These are phyloP conservation scores for Inonotus obliquus DNA, from an alignment of 1,284 basidiomycete genomes.

Conservation along the genomic window DNA sequence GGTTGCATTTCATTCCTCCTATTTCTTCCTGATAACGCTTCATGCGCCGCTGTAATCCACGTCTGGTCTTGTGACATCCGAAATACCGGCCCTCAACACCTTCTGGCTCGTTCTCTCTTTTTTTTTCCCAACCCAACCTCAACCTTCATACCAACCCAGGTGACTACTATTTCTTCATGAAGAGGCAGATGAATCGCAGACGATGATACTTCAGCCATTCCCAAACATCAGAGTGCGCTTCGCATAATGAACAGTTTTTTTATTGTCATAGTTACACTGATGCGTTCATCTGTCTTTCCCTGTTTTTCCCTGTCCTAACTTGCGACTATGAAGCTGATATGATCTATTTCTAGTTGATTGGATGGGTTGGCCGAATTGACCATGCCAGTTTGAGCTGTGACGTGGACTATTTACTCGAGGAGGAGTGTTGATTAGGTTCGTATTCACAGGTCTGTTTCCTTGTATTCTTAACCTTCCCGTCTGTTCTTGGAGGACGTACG, in stretches of 20 bases:
- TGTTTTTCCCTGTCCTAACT: conserved; percentile 21
- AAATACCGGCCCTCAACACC: neutral
- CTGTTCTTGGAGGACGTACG: conserved; percentile 19
- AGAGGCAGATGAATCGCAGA: neutral
- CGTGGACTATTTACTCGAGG: no score
- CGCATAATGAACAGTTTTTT: conserved; percentile 37
- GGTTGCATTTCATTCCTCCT: no score
- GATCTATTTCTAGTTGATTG: no score
- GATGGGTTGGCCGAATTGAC: no score
- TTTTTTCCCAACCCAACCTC: neutral
- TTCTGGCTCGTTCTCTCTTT: neutral
- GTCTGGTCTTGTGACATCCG: no score
- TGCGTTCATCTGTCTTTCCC: conserved; percentile 36
- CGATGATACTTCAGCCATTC: conserved; percentile 19
- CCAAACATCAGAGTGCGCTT: conserved; percentile 18
- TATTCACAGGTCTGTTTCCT: neutral
- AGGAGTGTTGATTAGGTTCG: conserved; percentile 21
- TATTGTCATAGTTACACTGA: conserved; percentile 90
- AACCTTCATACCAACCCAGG: neutral
- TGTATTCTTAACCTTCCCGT: neutral
- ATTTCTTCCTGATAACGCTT: no score
- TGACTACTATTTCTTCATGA: neutral
- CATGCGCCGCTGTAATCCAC: no score
- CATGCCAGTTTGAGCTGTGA: no score
- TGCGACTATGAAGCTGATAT: no score